A percentile compares a stretch with the other conserved stretches of the same genome.
Evolutionary conservation across 108 stramenopile genomes (phyloP).

Genomic region (Fragilaria crotonensis): DNA sequence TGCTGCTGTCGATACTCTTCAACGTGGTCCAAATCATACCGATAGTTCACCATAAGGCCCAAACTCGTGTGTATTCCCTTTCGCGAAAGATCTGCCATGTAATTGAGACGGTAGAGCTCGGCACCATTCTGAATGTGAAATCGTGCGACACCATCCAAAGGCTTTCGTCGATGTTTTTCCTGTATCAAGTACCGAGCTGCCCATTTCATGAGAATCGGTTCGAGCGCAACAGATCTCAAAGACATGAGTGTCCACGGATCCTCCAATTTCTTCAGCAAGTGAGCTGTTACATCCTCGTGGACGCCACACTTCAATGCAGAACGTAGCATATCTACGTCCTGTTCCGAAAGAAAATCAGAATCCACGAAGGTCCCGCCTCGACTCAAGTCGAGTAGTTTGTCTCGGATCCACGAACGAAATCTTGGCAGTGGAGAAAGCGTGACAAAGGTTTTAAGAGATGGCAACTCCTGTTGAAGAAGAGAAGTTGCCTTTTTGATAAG

Average conservation of each 20-base stretch:
- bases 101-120: constrained; percentile 59
- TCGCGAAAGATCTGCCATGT: constrained; percentile 49
- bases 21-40: constrained; percentile 51
- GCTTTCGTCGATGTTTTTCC: constrained; percentile 58
- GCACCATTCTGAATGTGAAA: constrained; percentile 88
- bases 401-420: constrained; percentile 79
- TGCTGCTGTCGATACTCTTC: constrained; percentile 39
- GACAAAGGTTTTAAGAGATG: constrained; percentile 56
- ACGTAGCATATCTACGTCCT: constrained; percentile 18
- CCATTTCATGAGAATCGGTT: constrained; percentile 52
- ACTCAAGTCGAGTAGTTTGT: constrained; percentile 28
- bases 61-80: constrained; percentile 60
- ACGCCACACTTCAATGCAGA: constrained; percentile 10
- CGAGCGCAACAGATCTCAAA: constrained; percentile 15
- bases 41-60: constrained; percentile 87
- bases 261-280: not conserved
- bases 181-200: constrained; percentile 56
- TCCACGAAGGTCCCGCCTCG: constrained; percentile 19
- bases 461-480: constrained; percentile 42
- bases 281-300: constrained; percentile 3
- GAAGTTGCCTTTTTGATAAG: constrained; percentile 79
- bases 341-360: constrained; percentile 21
- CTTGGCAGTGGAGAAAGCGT: constrained; percentile 87
- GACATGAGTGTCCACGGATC: not conserved
- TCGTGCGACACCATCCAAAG: constrained; percentile 73